phyloP scores from a whole-genome alignment of 192 early-diverging fungal species.

The Linnemannia schmuckeri region DNA sequence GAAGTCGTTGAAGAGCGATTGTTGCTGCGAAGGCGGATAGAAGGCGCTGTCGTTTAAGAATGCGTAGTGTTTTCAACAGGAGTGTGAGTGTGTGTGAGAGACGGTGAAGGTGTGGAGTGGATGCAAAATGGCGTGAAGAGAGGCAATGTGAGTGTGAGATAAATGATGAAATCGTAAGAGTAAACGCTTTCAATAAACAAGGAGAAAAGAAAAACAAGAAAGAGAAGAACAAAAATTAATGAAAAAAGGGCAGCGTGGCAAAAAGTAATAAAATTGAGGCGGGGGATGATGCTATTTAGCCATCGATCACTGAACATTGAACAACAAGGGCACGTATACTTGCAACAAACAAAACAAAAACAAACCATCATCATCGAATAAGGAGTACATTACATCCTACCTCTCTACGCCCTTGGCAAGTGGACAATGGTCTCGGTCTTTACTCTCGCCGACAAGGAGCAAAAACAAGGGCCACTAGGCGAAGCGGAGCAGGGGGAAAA shows the following conservation, averaged over 20 bases:
- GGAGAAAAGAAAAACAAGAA: not conserved
- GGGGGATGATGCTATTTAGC: not conserved
- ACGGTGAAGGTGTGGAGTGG: not conserved
- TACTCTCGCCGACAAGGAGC: not conserved
- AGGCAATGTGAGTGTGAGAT: not conserved
- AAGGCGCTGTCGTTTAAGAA: not conserved
- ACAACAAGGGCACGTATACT: not conserved
- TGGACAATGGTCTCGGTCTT: not conserved
- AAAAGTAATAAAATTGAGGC: not conserved
- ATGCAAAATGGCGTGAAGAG: not conserved
- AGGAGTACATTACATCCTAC: too few relatives aligned
- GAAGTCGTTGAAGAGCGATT: not conserved
- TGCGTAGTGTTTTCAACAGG: not conserved
- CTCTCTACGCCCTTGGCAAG: not conserved
- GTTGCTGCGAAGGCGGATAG: not conserved
- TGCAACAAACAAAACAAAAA: not conserved
- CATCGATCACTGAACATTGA: not conserved
- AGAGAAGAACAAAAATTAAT: not conserved
- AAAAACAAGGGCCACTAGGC: slow-evolving; percentile 5
- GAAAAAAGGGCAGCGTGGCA: not conserved
- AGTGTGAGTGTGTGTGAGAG: not conserved
- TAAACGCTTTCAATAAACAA: too few relatives aligned
- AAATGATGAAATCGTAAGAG: too few relatives aligned
- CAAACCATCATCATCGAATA: too few relatives aligned
- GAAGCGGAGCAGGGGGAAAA: not conserved